Conservation (phyloP, 139 green algal genomes). For the Astrephomene gubernaculifera region DNA sequence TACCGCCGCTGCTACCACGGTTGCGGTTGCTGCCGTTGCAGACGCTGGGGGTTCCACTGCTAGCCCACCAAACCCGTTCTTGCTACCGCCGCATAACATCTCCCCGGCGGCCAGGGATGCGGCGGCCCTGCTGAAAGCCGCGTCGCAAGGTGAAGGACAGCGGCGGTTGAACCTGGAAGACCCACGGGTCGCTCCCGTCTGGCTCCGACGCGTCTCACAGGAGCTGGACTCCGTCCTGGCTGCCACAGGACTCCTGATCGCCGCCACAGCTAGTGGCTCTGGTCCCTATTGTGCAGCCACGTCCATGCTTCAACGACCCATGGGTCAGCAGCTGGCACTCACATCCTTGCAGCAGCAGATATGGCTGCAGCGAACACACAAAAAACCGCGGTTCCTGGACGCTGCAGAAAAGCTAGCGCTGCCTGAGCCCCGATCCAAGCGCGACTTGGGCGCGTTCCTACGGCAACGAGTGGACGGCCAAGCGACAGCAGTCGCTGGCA, state of each 20-base stretch:
- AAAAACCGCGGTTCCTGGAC: background rate
- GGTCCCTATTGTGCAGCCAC: too few species aligned
- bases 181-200: background rate
- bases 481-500: too few species aligned
- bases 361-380: too few species aligned
- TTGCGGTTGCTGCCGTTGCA: too few species aligned
- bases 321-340: too few species aligned
- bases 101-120: background rate
- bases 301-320: too few species aligned
- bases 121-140: constrained; percentile 1
- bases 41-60: too few species aligned
- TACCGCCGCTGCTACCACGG: too few species aligned
- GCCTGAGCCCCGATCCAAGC: background rate
- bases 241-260: background rate
- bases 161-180: background rate
- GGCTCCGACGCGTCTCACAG: background rate
- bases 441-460: background rate
- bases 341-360: background rate
- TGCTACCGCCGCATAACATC: background rate
- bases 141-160: background rate
- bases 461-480: too few species aligned
- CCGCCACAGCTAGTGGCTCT: background rate
- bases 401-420: background rate
- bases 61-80: background rate
- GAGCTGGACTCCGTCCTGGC: background rate